These are phyloP conservation scores for Tubosaeta brunneosetosa DNA, from an alignment of 768 basidiomycete genomes.

Conservation along the genomic window DNA sequence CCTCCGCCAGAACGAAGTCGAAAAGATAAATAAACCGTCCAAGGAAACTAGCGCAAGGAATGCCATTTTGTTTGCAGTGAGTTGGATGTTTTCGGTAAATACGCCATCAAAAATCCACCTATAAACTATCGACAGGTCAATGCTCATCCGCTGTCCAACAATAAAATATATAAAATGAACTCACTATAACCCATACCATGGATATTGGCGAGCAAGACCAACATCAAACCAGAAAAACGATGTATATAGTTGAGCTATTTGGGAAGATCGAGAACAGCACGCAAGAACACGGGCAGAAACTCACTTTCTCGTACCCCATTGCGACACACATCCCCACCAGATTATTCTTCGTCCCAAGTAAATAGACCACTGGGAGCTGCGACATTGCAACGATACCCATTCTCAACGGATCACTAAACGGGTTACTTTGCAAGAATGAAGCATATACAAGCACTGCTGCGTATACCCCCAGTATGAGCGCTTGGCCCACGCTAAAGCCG, in stretches of 20 bases:
- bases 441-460: slow-evolving; percentile 32
- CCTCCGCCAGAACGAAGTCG: slow-evolving; percentile 38
- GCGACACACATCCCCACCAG: slow-evolving; percentile 37
- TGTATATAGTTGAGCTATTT: slow-evolving; percentile 50
- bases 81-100: slow-evolving; percentile 11
- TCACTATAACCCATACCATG: slow-evolving; percentile 41
- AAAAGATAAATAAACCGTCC: slow-evolving; percentile 36
- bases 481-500: slow-evolving; percentile 37
- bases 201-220: slow-evolving; percentile 38
- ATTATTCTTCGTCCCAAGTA: slow-evolving; percentile 49
- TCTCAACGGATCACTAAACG: slow-evolving; percentile 32
- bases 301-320: slow-evolving; percentile 46
- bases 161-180: slow-evolving; percentile 1
- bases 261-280: background rate
- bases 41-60: slow-evolving; percentile 34
- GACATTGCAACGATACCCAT: slow-evolving; percentile 37
- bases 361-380: slow-evolving; percentile 42
- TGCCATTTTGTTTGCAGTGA: slow-evolving; percentile 22
- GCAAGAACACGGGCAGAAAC: slow-evolving; percentile 1
- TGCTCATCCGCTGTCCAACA: background rate
- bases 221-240: slow-evolving; percentile 44
- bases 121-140: slow-evolving; percentile 21
- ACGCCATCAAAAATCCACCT: slow-evolving; percentile 23
- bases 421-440: slow-evolving; percentile 31
- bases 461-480: slow-evolving; percentile 35